These are phyloP conservation scores for Panicum virgatum DNA, from an alignment of 202 grass and related monocot species.

Conservation along the genomic window DNA sequence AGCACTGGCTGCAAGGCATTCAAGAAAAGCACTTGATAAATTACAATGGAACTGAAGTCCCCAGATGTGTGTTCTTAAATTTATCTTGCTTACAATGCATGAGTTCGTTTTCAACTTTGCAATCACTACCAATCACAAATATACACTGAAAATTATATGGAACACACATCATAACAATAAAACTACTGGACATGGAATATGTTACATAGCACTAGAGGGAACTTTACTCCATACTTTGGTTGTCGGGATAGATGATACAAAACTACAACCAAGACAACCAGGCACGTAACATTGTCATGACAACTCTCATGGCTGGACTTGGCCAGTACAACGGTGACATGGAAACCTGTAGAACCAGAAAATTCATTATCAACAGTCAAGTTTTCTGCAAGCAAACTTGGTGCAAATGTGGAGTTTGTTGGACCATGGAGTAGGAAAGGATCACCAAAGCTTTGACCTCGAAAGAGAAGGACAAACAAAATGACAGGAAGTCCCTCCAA, in stretches of 20 bases:
- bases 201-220: neutral
- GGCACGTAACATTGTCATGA: neutral
- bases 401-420: neutral
- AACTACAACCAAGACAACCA: neutral
- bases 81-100: neutral
- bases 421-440: neutral
- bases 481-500: neutral
- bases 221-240: neutral
- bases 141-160: neutral
- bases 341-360: neutral
- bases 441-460: neutral
- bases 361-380: neutral
- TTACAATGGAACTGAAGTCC: neutral
- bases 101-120: neutral
- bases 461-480: neutral
- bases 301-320: neutral
- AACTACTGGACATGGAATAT: neutral
- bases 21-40: neutral
- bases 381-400: neutral
- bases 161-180: neutral
- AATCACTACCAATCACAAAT: neutral
- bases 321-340: neutral
- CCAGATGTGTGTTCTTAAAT: neutral
- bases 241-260: neutral
- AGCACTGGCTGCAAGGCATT: neutral